Base-by-base conservation (phyloP, 2,329 filamentous ascomycete species). In the Geosmithia flava region DNA sequence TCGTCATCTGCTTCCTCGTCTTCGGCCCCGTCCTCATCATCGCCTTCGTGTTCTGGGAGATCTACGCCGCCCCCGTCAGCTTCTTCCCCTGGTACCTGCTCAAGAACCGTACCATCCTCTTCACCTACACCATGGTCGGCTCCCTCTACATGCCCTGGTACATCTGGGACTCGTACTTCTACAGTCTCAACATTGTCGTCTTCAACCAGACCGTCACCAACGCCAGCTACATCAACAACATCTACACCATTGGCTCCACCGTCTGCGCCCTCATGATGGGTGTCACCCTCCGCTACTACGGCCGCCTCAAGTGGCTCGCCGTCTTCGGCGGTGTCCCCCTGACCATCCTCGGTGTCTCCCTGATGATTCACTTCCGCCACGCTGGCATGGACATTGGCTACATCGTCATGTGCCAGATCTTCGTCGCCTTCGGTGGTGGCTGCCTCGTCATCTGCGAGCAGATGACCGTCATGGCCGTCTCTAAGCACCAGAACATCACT, bases 321-420 rank as follows among this genome's bases (percentile, higher is more conserved):
- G 61, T 78, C 3, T 74, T 61, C 69, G 7, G 41, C 16, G 69
- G 65, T 6, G 62, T 78, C 2, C 77, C 77, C 1, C 56, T 82
- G 2, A 78, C 74, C 55, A 71, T 79, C 42, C 61, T 75, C 2
- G 78, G 74, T 3, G 65, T 77, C 4, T 68, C 75, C 2, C 63
- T 82, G 17, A 79, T 83, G 77, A 72, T 81, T 51, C 58, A 75
- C 30, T 81, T 77, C 66, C 75, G 78, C 20, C 67, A 70, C 50
- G 69, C 76, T 40, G 62, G 69, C 29, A 64, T 64, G 49, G 65
- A 68, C 19, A 67, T 79, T 30, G 67, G 74, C 2, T 75, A 74
- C 57, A 66, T 83, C 2, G 60, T 82, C 55, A 76, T 78, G 63
- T 77, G 74, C 13, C 79, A 84, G 58, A 71, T 84, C 47, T 74